These are phyloP conservation scores for Aspergillus clavatus DNA, from an alignment of 2,329 filamentous ascomycete genomes.

Conservation along the genomic window DNA sequence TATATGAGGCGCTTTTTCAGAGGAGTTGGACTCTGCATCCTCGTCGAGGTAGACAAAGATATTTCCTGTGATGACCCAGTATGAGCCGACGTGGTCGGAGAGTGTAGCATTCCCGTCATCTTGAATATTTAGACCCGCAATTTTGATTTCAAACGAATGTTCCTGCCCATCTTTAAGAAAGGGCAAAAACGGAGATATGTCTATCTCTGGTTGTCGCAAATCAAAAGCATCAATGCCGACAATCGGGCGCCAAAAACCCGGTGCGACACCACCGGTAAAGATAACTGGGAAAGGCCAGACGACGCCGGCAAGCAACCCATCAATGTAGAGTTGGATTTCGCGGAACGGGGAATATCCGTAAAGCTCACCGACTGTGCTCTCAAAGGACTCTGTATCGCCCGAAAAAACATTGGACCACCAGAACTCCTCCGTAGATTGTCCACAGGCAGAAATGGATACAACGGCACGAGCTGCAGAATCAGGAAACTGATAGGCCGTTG, in stretches of 20 bases:
- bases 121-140: constrained; percentile 61
- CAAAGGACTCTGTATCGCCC: constrained; percentile 57
- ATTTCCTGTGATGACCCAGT: constrained; percentile 75
- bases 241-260: constrained; percentile 70
- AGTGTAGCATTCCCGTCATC: constrained; percentile 46
- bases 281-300: constrained; percentile 79
- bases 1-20: constrained; percentile 25
- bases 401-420: constrained; percentile 77
- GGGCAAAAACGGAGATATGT: constrained; percentile 72
- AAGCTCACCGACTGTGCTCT: constrained; percentile 51
- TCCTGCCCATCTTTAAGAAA: constrained; percentile 59
- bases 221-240: constrained; percentile 77
- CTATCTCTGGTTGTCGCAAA: constrained; percentile 72
- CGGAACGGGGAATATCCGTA: constrained; percentile 69
- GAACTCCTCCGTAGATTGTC: constrained; percentile 73
- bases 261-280: constrained; percentile 75
- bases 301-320: constrained; percentile 67
- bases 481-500: constrained; percentile 59
- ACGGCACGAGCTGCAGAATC: constrained; percentile 64
- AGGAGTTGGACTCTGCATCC: constrained; percentile 11
- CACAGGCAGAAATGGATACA: constrained; percentile 71
- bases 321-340: constrained; percentile 72
- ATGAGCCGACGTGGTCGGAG: constrained; percentile 54
- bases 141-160: constrained; percentile 64
- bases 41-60: constrained; percentile 70